Conservation (phyloP, 306 rosid genomes). For the Parietaria judaica region DNA sequence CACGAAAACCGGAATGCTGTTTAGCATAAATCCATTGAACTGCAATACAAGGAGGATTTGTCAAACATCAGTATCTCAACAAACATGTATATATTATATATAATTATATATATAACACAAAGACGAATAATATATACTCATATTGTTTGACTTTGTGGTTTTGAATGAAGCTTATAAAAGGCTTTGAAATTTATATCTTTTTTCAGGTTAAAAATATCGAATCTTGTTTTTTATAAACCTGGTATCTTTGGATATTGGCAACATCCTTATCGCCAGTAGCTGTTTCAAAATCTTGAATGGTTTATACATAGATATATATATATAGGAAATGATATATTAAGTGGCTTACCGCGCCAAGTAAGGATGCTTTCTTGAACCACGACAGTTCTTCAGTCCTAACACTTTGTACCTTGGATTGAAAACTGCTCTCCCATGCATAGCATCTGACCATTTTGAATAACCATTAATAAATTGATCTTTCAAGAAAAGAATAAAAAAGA, state of each 20-base stretch:
- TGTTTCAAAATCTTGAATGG: too few species aligned
- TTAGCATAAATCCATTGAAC: constrained; percentile 68
- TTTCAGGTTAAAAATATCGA: too few species aligned
- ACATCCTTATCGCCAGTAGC: too few species aligned
- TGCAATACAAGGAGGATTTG: constrained; percentile 42
- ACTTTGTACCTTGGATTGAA: constrained; percentile 61
- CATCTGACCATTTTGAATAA: constrained; percentile 47
- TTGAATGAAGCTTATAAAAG: too few species aligned
- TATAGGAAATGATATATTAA: not conserved
- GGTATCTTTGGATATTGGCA: too few species aligned
- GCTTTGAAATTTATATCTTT: too few species aligned
- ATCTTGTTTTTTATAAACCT: too few species aligned
- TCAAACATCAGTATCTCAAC: not conserved
- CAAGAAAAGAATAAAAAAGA: not conserved
- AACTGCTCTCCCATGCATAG: constrained; percentile 99
- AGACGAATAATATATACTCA: too few species aligned
- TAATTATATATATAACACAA: too few species aligned
- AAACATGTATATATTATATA: not conserved
- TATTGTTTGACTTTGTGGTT: too few species aligned
- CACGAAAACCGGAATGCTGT: constrained; percentile 86
- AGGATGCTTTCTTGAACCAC: constrained; percentile 78
- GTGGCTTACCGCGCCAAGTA: constrained; percentile 75
- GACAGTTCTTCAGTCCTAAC: constrained; percentile 70
- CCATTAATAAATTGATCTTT: constrained; percentile 8
- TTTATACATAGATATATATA: too few species aligned